These are phyloP conservation scores for Hordeum vulgare DNA, from an alignment of 176 grass and related monocot species.

Conservation along the genomic window MorexV3_pseudomolecules_assembly NC_058519.1:3036121-3036620, in stretches of 20 bases:
- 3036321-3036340: neutral
- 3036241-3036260: constrained; percentile 68
- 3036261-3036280: constrained; percentile 47
- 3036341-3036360: neutral
- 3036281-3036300: constrained; percentile 84
- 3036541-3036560: neutral
- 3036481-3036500: neutral
- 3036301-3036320: constrained; percentile 52
- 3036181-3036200: constrained; percentile 61
- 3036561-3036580: neutral
- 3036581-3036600: neutral
- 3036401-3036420: neutral
- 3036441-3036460: neutral
- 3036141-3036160: constrained; percentile 55
- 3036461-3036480: neutral
- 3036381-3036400: neutral
- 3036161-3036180: constrained; percentile 52
- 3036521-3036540: neutral
- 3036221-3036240: constrained; percentile 36
- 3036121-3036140: constrained; percentile 77
- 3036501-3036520: neutral
- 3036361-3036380: neutral
- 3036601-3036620: too few species aligned
- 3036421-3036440: neutral
- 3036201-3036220: constrained; percentile 57